Evolutionary conservation across 2,329 filamentous ascomycete genomes (phyloP).

Genomic region (Claviceps maximensis): DNA sequence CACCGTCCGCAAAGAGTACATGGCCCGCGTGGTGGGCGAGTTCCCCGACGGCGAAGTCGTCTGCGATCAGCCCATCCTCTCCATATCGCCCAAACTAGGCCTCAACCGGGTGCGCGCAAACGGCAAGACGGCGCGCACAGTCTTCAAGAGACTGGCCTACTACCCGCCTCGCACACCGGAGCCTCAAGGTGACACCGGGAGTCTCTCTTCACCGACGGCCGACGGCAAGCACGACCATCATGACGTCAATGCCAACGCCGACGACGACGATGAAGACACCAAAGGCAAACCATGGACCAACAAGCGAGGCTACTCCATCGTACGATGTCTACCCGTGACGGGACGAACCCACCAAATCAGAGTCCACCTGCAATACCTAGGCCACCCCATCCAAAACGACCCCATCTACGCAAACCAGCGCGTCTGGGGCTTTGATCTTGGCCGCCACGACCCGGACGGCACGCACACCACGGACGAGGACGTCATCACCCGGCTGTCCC

Average conservation of each 20-base stretch:
- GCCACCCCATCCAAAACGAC: conserved; percentile 92
- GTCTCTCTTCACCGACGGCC: too few relatives aligned
- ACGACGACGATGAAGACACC: conserved; percentile 7
- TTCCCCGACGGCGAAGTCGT: conserved; percentile 87
- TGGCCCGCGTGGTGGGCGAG: conserved; percentile 78
- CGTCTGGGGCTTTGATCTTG: conserved; percentile 77
- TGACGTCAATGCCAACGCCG: conserved; percentile 1
- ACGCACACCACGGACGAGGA: conserved; percentile 69
- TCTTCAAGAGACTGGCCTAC: conserved; percentile 88
- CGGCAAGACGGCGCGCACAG: conserved; percentile 77
- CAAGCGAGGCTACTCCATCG: conserved; percentile 81
- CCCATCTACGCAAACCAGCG: conserved; percentile 92
- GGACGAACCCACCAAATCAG: conserved; percentile 90
- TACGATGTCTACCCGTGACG: conserved; percentile 85
- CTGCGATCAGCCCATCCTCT: conserved; percentile 85
- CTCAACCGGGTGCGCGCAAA: conserved; percentile 89
- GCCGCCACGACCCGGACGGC: conserved; percentile 50
- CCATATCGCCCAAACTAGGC: conserved; percentile 89
- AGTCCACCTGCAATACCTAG: conserved; percentile 87
- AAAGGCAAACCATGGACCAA: conserved; percentile 28
- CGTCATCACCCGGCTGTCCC: conserved; percentile 69
- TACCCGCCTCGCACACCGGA: conserved; percentile 45
- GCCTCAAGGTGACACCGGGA: too few relatives aligned
- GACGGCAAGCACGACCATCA: too few relatives aligned
- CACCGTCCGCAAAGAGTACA: conserved; percentile 87